Evolutionary conservation across 129 eudicot species (phyloP), one percentile per base, ranked within the genome.

Genomic region (Lactuca sativa): DNA sequence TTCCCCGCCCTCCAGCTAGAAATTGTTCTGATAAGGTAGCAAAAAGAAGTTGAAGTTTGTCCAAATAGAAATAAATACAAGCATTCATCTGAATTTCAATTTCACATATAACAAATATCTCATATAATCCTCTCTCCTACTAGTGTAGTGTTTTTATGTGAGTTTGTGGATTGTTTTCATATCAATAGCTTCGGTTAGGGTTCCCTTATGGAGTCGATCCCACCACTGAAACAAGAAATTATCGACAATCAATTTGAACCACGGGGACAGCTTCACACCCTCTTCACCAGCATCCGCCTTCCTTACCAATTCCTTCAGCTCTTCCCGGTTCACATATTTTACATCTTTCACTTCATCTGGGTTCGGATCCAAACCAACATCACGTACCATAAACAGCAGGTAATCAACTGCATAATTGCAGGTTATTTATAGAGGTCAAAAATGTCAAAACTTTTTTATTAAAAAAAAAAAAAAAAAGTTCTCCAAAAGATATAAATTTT

Each of bases 251-350:
- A 93, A 81, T 69, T 96, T 79, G 84, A 93, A 93, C 98, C 98
- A 93, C 14, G 98, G 98, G 17, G 98, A 93, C 14, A 93, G 82
- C 73, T 85, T 93, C 82, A 93, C 8, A 55, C 96, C 96, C 55
- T 78, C 98, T 78, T 93, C 97, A 1, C 96, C 96, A 0, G 92
- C 96, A 80, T 93, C 98, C 1, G 96, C 98, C 72, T 93, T 93
- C 67, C 86, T 78, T 69, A 90, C 70, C 61, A 93, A 75, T 72
- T 93, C 98, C 57, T 83, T 93, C 76, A 93, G 56, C 65, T 87
- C 61, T 15, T 89, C 88, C 40, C 69, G 82, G 81, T 74, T 93
- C 72, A 93, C 95, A 21, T 86, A 89, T 66, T 80, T 89, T 51
- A 86, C 49, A 30, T 85, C 92, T 3, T 92, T 86, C 49, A 93